Conservation (phyloP, 2,329 filamentous ascomycete species). For the Ilyonectria mors-panacis region DNA sequence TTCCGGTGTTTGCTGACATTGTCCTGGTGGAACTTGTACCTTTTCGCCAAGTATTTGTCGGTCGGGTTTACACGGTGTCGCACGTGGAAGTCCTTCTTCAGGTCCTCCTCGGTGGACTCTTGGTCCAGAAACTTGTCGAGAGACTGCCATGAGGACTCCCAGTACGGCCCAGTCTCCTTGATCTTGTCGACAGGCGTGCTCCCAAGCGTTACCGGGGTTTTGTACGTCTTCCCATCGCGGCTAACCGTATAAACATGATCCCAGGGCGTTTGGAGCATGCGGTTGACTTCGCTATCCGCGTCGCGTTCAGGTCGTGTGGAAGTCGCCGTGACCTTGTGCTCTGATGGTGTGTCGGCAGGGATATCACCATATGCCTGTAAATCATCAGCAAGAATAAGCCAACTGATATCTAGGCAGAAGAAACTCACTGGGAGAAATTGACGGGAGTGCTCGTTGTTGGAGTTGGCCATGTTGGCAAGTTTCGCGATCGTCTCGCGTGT, state of each 20-base stretch:
- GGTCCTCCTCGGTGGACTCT: constrained; percentile 41
- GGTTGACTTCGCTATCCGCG: neutral
- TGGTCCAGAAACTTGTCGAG: constrained; percentile 48
- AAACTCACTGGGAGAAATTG: too few species aligned
- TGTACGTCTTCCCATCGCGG: constrained; percentile 43
- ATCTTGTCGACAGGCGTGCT: constrained; percentile 50
- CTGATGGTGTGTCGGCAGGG: neutral
- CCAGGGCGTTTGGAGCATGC: constrained; percentile 36
- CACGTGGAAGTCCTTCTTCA: neutral
- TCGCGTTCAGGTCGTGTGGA: neutral
- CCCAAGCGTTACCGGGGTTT: constrained; percentile 42
- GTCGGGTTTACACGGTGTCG: constrained; percentile 20
- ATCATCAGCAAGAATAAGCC: too few species aligned
- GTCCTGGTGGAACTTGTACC: constrained; percentile 47
- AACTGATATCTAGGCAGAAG: too few species aligned
- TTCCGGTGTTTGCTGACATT: constrained; percentile 54
- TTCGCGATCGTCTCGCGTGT: too few species aligned
- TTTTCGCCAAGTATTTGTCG: constrained; percentile 23
- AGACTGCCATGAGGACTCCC: constrained; percentile 50
- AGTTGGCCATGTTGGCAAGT: too few species aligned
- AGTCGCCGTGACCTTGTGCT: neutral
- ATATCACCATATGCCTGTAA: neutral
- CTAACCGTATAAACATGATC: constrained; percentile 40
- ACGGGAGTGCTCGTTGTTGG: too few species aligned
- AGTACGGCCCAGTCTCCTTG: constrained; percentile 49